Percentiles rank a stretch among this genome's conserved stretches.
Evolutionary conservation across 73 alveolate genomes (phyloP).

Genomic region (Blepharisma stoltei): DNA sequence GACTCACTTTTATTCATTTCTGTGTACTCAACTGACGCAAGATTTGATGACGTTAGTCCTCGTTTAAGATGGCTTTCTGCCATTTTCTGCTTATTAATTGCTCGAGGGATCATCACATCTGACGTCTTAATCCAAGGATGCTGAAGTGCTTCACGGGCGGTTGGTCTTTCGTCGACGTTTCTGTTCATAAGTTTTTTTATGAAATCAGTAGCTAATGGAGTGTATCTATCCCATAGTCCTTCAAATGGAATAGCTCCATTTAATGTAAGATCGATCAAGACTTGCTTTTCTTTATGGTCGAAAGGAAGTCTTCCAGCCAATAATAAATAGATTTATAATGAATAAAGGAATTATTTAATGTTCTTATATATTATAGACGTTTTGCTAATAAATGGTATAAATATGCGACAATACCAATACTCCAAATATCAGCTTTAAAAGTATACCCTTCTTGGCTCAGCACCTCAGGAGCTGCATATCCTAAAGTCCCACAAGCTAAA

Average conservation of each 20-base stretch:
- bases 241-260: not conserved
- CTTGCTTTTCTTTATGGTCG: constrained; percentile 9
- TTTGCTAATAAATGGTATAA: no score
- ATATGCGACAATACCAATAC: constrained; percentile 55
- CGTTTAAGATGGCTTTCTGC: not conserved
- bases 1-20: not conserved
- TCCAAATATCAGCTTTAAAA: constrained; percentile 61
- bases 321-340: no score
- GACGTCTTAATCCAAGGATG: constrained; percentile 42
- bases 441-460: constrained; percentile 51
- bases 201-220: constrained; percentile 31
- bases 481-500: constrained; percentile 69
- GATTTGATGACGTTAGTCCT: not conserved
- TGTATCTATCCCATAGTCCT: not conserved
- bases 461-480: constrained; percentile 66
- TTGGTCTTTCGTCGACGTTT: constrained; percentile 35
- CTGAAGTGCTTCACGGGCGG: constrained; percentile 45
- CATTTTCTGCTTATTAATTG: constrained; percentile 3
- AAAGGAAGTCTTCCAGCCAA: constrained; percentile 1
- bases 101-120: constrained; percentile 2
- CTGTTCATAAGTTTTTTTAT: constrained; percentile 11
- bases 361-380: no score
- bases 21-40: not conserved
- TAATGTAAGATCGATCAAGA: not conserved
- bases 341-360: no score